Base-by-base conservation (phyloP, 1,284 basidiomycete species). In the Irpex rosettiformis region DNA sequence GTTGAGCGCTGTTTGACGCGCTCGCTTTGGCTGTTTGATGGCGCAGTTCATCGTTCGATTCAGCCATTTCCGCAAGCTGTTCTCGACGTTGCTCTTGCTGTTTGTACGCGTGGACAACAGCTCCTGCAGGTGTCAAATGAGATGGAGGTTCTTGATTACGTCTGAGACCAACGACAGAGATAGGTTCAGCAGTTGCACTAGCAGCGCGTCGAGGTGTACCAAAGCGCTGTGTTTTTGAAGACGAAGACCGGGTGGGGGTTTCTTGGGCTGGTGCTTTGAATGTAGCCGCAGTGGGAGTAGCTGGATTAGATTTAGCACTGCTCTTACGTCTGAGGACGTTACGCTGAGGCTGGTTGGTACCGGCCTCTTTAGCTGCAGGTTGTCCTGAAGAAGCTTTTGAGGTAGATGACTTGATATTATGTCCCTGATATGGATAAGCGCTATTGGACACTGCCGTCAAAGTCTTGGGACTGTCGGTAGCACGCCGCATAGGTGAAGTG, bases 21-120 rank as follows among this genome's bases (percentile, higher is more conserved):
- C 49, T 27, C 13, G 49, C 16, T 24, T 7, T 22, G 16, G 7
- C 13, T 2, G 22, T 49, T 10, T 55, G 13, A n/a, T 48, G 56
- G 3, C 30, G 27, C 28, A 29, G 4, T 30, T 55, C 51, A 22
- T 67, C 68, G 49, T 65, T 65, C 58, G 61, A 68, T 2, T 63
- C 67, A 16, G 66, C 64, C 0, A 65, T 58, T 57, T 69, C 66
- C 16, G 65, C 68, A 0, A 72, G 58, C 58, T 67, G 62, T 48
- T 70, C 68, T 3, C 75, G 70, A 3, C 71, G 70, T 25, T 71
- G 69, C 61, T 76, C 78, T 61, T 82, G 82, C 54, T 78, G 76
- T 65, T 82, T 84, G 67, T 87, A 87, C 3, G 83, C 82, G 52
- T 79, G 78, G 4, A 75, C 79, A 28, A 87, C 79, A 0, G 79